Conservation (phyloP, 345 rosid genomes). For the Ceriops decandra region DNA sequence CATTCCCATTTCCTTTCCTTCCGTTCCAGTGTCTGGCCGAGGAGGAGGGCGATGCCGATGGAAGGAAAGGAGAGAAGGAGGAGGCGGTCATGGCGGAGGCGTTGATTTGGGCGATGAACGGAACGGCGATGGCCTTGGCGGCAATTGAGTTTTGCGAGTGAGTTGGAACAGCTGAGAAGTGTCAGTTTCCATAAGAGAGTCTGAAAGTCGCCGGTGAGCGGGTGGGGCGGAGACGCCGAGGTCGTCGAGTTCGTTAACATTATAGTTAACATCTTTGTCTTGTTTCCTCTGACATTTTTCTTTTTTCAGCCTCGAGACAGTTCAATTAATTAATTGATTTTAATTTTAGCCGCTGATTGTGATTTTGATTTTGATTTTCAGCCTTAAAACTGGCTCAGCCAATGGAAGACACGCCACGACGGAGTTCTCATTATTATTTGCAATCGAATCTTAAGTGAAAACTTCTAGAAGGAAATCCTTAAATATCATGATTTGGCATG, state of each 20-base stretch:
- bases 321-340: neutral
- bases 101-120: conserved; percentile 24
- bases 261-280: neutral
- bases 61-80: conserved; percentile 26
- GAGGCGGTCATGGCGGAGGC: conserved; percentile 24
- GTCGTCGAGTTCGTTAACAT: conserved; percentile 6
- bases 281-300: neutral
- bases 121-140: conserved; percentile 16
- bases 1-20: neutral
- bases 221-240: conserved; percentile 74
- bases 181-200: neutral
- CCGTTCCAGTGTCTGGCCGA: conserved; percentile 13
- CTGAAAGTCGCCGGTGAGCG: neutral
- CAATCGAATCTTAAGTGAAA: too few relatives aligned
- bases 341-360: too few relatives aligned
- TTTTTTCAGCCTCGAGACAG: neutral
- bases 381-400: too few relatives aligned
- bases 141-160: conserved; percentile 26
- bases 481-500: too few relatives aligned
- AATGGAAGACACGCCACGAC: too few relatives aligned
- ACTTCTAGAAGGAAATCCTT: too few relatives aligned
- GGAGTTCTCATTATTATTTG: too few relatives aligned
- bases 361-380: too few relatives aligned
- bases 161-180: neutral
- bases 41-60: conserved; percentile 22